Conservation (phyloP, 495 filamentous ascomycete species). For the Darksidea phi region DNA sequence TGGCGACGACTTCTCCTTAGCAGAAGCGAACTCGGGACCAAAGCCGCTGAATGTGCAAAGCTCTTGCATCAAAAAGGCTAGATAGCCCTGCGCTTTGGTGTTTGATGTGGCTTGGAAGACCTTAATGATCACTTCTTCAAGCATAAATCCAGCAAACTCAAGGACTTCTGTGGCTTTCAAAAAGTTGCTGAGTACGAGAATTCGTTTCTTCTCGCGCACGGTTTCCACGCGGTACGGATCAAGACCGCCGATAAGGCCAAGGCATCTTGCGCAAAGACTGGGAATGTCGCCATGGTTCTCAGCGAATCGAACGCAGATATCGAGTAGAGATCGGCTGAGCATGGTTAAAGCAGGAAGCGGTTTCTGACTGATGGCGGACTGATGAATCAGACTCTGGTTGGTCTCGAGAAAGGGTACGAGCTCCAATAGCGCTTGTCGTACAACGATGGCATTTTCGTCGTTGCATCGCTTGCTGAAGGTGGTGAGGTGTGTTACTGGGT, state of each 20-base stretch:
- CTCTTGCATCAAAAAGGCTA: slow-evolving; percentile 92
- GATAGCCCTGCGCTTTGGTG: slow-evolving; percentile 79
- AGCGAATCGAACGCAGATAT: slow-evolving; percentile 77
- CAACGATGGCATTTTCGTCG: slow-evolving; percentile 81
- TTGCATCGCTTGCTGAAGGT: slow-evolving; percentile 69
- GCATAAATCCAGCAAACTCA: slow-evolving; percentile 79
- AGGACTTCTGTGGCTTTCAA: slow-evolving; percentile 72
- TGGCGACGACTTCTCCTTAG: slow-evolving; percentile 54
- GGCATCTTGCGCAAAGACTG: slow-evolving; percentile 69
- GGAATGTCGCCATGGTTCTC: slow-evolving; percentile 63
- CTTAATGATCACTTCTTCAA: slow-evolving; percentile 84
- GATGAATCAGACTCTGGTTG: slow-evolving; percentile 79
- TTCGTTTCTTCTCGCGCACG: slow-evolving; percentile 69
- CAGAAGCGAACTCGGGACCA: slow-evolving; percentile 52
- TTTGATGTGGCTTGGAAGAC: slow-evolving; percentile 87
- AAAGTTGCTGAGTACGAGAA: slow-evolving; percentile 85
- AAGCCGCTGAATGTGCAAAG: slow-evolving; percentile 75
- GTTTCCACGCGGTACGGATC: slow-evolving; percentile 88
- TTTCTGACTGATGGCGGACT: slow-evolving; percentile 79
- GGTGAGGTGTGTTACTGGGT: slow-evolving; percentile 61
- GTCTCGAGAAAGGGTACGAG: slow-evolving; percentile 67
- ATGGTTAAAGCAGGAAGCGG: slow-evolving; percentile 70
- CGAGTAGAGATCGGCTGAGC: slow-evolving; percentile 73
- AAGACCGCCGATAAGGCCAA: slow-evolving; percentile 85
- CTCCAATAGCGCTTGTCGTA: slow-evolving; percentile 74